Evolutionary conservation across 2,329 filamentous ascomycete species (phyloP).

Genomic region (Fonsecaea erecta): DNA sequence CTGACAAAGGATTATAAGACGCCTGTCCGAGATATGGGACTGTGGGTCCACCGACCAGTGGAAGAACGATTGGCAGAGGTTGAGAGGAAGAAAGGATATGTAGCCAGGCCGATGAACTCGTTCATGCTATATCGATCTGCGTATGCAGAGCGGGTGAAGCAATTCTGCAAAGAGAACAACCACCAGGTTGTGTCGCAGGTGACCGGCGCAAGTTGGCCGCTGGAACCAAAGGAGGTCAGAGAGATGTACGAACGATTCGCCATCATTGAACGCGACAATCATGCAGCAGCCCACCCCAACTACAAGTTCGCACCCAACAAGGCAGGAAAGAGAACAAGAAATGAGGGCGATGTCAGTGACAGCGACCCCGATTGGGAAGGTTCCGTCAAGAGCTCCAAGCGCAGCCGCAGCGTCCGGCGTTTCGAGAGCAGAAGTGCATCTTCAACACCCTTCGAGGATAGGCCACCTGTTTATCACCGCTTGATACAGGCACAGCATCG

Average conservation of each 20-base stretch:
- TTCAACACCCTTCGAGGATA: constrained; percentile 35
- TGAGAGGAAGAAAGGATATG: constrained; percentile 72
- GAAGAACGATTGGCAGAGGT: constrained; percentile 72
- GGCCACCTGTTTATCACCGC: constrained; percentile 23
- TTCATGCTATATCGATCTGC: constrained; percentile 98
- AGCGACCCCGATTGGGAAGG: constrained; percentile 37
- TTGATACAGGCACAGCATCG: constrained; percentile 30
- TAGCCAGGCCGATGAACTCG: constrained; percentile 93
- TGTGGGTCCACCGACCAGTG: constrained; percentile 73
- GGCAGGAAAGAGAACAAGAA: constrained; percentile 55
- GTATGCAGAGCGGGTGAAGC: constrained; percentile 84
- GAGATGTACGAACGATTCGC: constrained; percentile 79
- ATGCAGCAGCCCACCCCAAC: constrained; percentile 79
- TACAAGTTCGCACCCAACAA: constrained; percentile 96
- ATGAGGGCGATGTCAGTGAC: constrained; percentile 46
- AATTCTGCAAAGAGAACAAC: constrained; percentile 81
- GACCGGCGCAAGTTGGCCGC: constrained; percentile 83
- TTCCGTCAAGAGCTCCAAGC: constrained; percentile 33
- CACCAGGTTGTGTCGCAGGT: constrained; percentile 89
- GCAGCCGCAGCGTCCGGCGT: constrained; percentile 31
- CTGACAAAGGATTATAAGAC: constrained; percentile 68
- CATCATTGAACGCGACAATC: constrained; percentile 79
- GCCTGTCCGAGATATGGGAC: constrained; percentile 75
- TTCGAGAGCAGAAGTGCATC: constrained; percentile 35
- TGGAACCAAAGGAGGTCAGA: constrained; percentile 74